Evolutionary conservation across 768 basidiomycete species (phyloP).

Genomic region (Termitomyces heimii): DNA sequence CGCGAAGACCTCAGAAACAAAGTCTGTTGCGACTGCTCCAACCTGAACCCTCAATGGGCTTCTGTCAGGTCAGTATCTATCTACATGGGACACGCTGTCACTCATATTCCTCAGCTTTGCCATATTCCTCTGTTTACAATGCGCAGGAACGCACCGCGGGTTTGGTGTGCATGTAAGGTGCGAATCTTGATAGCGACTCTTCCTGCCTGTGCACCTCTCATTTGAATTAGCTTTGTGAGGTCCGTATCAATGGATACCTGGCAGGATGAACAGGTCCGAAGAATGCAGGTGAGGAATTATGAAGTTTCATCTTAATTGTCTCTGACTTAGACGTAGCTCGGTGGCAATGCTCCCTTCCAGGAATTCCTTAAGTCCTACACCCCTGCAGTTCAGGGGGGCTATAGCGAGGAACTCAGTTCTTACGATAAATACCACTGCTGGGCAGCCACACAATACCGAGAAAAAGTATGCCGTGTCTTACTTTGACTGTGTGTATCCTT

Average conservation of each 20-base stretch:
- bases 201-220: conserved; percentile 10
- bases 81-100: conserved; percentile 6
- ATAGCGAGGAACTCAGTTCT: conserved; percentile 51
- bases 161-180: conserved; percentile 93
- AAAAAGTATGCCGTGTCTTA: conserved; percentile 58
- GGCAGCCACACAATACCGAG: conserved; percentile 92
- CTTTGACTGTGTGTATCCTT: conserved; percentile 4
- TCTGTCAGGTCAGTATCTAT: conserved; percentile 51
- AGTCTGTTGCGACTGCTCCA: conserved; percentile 74
- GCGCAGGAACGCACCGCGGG: conserved; percentile 77
- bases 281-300: conserved; percentile 69
- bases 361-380: conserved; percentile 70
- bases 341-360: conserved; percentile 83
- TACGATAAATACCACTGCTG: conserved; percentile 88
- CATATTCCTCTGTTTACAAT: conserved; percentile 88
- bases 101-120: conserved; percentile 51
- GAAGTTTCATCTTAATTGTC: neutral
- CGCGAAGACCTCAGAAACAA: conserved; percentile 72
- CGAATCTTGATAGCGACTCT: conserved; percentile 16
- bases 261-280: conserved; percentile 80
- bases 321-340: conserved; percentile 45
- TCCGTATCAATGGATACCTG: conserved; percentile 97
- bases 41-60: conserved; percentile 97
- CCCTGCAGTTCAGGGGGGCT: conserved; percentile 63
- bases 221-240: conserved; percentile 70